phyloP scores from a whole-genome alignment of 129 eudicot species.

The Daucus carota region DH1_v3.0 NC_030382.2:35964501-35965000 shows the following conservation, averaged over 20 bases:
- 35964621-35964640: slow-evolving; percentile 95
- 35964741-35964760: background rate
- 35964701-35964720: background rate
- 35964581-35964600: slow-evolving; percentile 95
- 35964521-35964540: background rate
- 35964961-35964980: background rate
- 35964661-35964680: slow-evolving; percentile 57
- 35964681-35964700: background rate
- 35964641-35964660: slow-evolving; percentile 96
- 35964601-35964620: slow-evolving; percentile 97
- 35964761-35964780: background rate
- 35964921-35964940: background rate
- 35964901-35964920: background rate
- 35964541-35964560: background rate
- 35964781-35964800: background rate
- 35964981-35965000: background rate
- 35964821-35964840: background rate
- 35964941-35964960: background rate
- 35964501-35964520: slow-evolving; percentile 1
- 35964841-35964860: background rate
- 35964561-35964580: background rate
- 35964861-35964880: background rate
- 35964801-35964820: background rate
- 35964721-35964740: background rate
- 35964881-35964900: background rate